Conservation (phyloP, 164 flowering plant species). For the Magnolia sinica region DNA sequence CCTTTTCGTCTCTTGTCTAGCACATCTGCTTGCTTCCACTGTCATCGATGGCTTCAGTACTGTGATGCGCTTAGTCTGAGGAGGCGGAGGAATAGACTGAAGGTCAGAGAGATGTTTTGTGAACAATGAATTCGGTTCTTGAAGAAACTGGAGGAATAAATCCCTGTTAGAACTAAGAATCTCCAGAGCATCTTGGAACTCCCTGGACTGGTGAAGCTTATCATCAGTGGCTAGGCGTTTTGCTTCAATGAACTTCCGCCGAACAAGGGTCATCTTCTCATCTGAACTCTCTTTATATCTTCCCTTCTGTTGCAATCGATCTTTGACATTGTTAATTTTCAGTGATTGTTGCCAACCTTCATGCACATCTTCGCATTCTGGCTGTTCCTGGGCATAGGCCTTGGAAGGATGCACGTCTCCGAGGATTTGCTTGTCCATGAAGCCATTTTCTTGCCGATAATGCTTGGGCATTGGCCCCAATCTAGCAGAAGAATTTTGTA, state of each 20-base stretch:
- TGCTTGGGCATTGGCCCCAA: conserved; percentile 32
- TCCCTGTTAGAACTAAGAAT: conserved; percentile 76
- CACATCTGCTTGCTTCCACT: conserved; percentile 30
- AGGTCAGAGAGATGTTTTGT: conserved; percentile 45
- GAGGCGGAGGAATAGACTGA: conserved; percentile 47
- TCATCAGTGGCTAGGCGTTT: conserved; percentile 73
- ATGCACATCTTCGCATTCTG: conserved; percentile 57
- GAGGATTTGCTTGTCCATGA: conserved; percentile 34
- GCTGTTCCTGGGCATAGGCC: conserved; percentile 22
- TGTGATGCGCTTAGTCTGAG: conserved; percentile 78
- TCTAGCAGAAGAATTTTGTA: conserved; percentile 25
- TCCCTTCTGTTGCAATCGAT: conserved; percentile 39
- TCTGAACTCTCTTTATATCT: conserved; percentile 28
- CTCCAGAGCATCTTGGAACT: conserved; percentile 87
- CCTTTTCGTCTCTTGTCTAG: conserved; percentile 30
- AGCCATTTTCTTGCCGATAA: conserved; percentile 38
- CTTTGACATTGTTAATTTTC: conserved; percentile 24
- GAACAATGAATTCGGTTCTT: conserved; percentile 74
- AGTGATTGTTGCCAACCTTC: conserved; percentile 61
- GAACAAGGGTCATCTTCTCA: conserved; percentile 76
- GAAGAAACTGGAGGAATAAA: conserved; percentile 68
- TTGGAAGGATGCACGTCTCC: conserved; percentile 25
- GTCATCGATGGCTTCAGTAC: conserved; percentile 78
- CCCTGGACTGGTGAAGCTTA: conserved; percentile 70
- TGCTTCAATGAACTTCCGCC: conserved; percentile 84